Conservation (phyloP, 2,329 filamentous ascomycete genomes). For the Penicillium sp. region DNA sequence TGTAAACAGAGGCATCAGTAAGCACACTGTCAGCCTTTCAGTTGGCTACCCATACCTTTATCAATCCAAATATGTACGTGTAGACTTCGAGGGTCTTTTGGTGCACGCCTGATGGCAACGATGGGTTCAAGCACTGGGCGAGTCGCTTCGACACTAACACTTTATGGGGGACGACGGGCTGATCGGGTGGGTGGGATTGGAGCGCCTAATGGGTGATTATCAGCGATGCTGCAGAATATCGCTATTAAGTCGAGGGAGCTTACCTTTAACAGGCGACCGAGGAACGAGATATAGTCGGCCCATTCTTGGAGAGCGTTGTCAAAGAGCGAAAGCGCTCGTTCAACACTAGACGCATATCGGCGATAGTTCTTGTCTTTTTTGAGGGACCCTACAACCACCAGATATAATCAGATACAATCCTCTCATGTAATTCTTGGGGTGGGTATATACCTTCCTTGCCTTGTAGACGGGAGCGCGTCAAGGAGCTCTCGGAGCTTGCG, state of each 20-base stretch:
- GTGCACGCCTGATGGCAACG: slow-evolving; percentile 91
- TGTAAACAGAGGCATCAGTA: slow-evolving; percentile 15
- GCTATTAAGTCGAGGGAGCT: slow-evolving; percentile 9
- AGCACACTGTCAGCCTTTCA: not conserved
- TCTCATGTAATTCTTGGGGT: not conserved
- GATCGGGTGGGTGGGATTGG: slow-evolving; percentile 75
- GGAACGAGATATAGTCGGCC: slow-evolving; percentile 98
- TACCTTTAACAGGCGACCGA: slow-evolving; percentile 87
- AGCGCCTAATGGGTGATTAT: slow-evolving; percentile 60
- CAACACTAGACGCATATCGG: slow-evolving; percentile 84
- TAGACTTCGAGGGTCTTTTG: slow-evolving; percentile 97
- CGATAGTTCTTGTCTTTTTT: slow-evolving; percentile 69
- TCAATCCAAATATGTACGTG: slow-evolving; percentile 78
- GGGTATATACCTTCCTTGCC: slow-evolving; percentile 67
- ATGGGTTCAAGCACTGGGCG: slow-evolving; percentile 91
- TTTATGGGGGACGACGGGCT: slow-evolving; percentile 75
- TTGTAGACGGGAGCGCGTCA: slow-evolving; percentile 73
- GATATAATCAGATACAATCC: not conserved
- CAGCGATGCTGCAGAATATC: not conserved
- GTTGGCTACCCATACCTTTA: slow-evolving; percentile 58
- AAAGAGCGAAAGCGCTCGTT: slow-evolving; percentile 83
- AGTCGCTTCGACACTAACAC: slow-evolving; percentile 81
- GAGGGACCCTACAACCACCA: slow-evolving; percentile 30
- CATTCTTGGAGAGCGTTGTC: slow-evolving; percentile 95
- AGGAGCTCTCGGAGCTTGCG: slow-evolving; percentile 79